Base-by-base conservation (phyloP, 1,284 basidiomycete species). In the Xanthoconium separans region DNA sequence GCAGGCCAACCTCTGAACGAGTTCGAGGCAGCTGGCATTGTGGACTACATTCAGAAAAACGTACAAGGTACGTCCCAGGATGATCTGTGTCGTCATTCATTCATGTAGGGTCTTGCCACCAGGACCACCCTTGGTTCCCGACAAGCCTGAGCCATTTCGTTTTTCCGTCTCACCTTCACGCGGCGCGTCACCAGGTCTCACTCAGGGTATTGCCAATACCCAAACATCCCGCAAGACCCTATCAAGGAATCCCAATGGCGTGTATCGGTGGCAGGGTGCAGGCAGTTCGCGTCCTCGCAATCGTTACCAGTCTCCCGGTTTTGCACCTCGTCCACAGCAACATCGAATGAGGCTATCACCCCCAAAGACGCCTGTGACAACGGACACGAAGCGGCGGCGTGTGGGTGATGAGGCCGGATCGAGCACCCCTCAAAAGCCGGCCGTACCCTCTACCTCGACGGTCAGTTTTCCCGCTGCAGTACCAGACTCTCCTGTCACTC, bases 201-300 rank as follows among this genome's bases (percentile, higher is more conserved):
- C 33, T n/a, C 57, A 68, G 11, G 61, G 57, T 18, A 48, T 42
- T 36, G 49, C 49, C 27, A 57, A 54, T 54, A 29, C 46, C 3
- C 58, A 66, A 24, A 64, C 74, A 15, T 71, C 80, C 8, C 74
- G 75, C 22, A 83, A 78, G 64, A 82, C 77, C 12, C 70, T 89
- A 10, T 63, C 76, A n/a, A 79, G 74, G 66, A 90, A 89, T 63
- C 87, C 87, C 0, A 89, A 89, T 65, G 87, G 87, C 16, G 63
- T 72, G 29, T 86, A 85, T 66, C 76, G 77, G 51, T 87, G 83
- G 83, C 78, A 83, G 59, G 88, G 87, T 31, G 83, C 74, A 39
- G 86, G 87, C 37, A 87, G 85, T 61, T 79, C 87, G 10, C 82
- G 79, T 56, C 72, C 78, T 9, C 78, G 79, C 52, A 87, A 85